These are phyloP conservation scores for Aegilops speltoides DNA, from an alignment of 176 grass and related monocot genomes.

Conservation along the genomic window DNA sequence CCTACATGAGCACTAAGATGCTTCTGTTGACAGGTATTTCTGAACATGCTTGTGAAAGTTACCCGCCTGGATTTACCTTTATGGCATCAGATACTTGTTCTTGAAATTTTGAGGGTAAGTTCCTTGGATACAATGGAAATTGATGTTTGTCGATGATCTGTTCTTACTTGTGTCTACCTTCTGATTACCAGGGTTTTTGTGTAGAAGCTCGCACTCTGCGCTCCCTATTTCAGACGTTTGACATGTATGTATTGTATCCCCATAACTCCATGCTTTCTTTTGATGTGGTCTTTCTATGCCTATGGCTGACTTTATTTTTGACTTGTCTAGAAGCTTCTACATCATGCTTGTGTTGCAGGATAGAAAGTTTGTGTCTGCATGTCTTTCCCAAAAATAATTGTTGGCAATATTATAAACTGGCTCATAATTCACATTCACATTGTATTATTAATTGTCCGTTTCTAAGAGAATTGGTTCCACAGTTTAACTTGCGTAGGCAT, in stretches of 20 bases:
- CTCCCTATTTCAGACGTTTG: slow-evolving; percentile 92
- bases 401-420: neutral
- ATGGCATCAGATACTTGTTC: slow-evolving; percentile 98
- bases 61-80: slow-evolving; percentile 90
- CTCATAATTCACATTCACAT: slow-evolving; percentile 17
- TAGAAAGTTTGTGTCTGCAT: slow-evolving; percentile 21
- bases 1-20: slow-evolving; percentile 30
- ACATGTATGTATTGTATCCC: slow-evolving; percentile 69
- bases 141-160: slow-evolving; percentile 12
- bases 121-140: slow-evolving; percentile 18
- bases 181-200: slow-evolving; percentile 82
- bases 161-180: slow-evolving; percentile 14
- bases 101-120: slow-evolving; percentile 96
- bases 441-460: slow-evolving; percentile 10
- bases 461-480: neutral
- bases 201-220: slow-evolving; percentile 86
- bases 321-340: neutral
- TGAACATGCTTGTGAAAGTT: slow-evolving; percentile 98
- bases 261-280: slow-evolving; percentile 17
- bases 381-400: neutral
- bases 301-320: slow-evolving; percentile 5
- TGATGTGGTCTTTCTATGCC: slow-evolving; percentile 23
- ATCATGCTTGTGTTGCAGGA: slow-evolving; percentile 28
- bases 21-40: slow-evolving; percentile 74
- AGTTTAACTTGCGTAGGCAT: neutral